Evolutionary conservation across 306 rosid genomes (phyloP), one percentile per base, ranked within the genome.

Genomic region (Cucumis cinereus): DNA sequence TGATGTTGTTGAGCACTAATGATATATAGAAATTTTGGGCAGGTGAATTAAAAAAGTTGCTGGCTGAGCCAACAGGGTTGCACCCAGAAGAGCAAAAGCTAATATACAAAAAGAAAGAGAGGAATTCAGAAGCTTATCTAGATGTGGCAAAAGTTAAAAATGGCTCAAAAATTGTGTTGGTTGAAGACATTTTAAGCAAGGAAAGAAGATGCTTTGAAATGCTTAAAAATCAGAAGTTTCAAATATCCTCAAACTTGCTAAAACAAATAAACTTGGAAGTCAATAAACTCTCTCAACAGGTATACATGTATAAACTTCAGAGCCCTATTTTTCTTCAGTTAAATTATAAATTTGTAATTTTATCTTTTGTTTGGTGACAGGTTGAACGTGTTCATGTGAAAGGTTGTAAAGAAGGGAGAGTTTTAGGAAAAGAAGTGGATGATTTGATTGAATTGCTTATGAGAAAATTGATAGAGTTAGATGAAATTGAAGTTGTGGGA

Each of bases 1-100:
- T 2, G 17, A 57, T 57, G 35, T 57, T 23, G 63, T 23, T 45
- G 28, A 59, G 24, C 19, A 56, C 38, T 30, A 10, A 19, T 35
- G 9, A 30, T 30, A 30, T 30, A 30, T 30, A 2, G 3, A 30
- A 2, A 30, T 30, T 30, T 30, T 30, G 35, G 35, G 87, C 87
- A 93, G 98, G 97, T 73, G 94, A 93, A 54, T 81, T 93, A 90
- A 93, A 93, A 91, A 91, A 91, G 75, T 71, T 85, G 85, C 79
- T 93, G 81, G 79, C 86, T 52, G 90, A 74, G 56, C 52, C 77
- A 9, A 88, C 94, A 3, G 92, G 91, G 5, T 76, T 93, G 86
- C 93, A 90, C 77, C 89, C 76, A 75, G 74, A 76, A 63, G 96
- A 90, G 67, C 98, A 93, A 79, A 93, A 88, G 78, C 73, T 93